Evolutionary conservation across 495 filamentous ascomycete genomes (phyloP), one percentile per base, ranked within the genome.

Genomic region (Mytilinidion resinicola): DNA sequence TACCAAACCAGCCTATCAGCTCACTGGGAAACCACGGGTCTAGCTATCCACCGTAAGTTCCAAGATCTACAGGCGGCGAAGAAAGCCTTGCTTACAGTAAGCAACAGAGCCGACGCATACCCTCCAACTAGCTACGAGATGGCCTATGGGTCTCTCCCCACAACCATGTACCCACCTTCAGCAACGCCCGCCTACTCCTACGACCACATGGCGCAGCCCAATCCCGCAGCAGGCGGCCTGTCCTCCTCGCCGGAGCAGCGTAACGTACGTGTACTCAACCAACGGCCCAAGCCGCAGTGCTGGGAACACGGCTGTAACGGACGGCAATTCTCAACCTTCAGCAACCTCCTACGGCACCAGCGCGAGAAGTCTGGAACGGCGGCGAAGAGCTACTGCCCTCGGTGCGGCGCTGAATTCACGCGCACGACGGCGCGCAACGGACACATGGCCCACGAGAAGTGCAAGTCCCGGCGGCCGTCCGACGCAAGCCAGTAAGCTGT

Each of bases 281-380:
- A 82, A 50, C 82, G 88, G 55, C 89, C 88, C 8, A 91, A 91
- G 72, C 90, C 91, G 4, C 91, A 95, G 69, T 96, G 91, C 72
- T 96, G 88, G 88, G 91, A 96, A 48, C 91, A 96, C 63, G 91
- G 90, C 9, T 96, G 91, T 78, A 95, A 95, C 66, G 91, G 91
- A 30, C 85, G 91, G 14, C 87, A 93, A 64, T 96, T 96, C 69
- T 95, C 89, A 1, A 96, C 91, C 11, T 96, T 96, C 69, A 95
- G 90, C 82, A 96, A 96, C 69, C 80, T 96, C 0, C 78, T 96
- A 5, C 80, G 91, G 38, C 91, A 96, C 67, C 91, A 96, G 68
- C 82, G 91, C n/a, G 91, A 96, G 69, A 95, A 93, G 69, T 92
- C 89, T 1, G 91, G 91, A 9, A 89, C 88, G 15, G 89, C 91